Percentiles rank a stretch among this genome's conserved stretches.
Evolutionary conservation across 768 basidiomycete genomes (phyloP).

Genomic region (Pisolithus tinctorius): DNA sequence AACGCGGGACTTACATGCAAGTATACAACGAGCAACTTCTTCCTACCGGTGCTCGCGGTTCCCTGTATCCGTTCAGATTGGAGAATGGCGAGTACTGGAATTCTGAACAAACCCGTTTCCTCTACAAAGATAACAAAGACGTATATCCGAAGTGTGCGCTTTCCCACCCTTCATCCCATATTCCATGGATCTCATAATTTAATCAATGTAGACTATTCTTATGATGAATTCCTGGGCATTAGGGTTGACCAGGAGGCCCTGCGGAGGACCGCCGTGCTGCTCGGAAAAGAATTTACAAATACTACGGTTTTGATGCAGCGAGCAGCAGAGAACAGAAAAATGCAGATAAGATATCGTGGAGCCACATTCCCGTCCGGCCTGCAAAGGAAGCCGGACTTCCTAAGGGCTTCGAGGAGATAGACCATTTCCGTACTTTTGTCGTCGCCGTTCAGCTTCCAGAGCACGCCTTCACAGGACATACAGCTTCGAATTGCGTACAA

Average conservation of each 20-base stretch:
- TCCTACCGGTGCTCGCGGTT: slow-evolving; percentile 12
- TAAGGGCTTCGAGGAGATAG: slow-evolving; percentile 9
- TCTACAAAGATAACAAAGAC: slow-evolving; percentile 3
- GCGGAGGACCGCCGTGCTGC: slow-evolving; percentile 11
- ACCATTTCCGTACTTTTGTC: slow-evolving; percentile 20
- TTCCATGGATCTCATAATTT: no score
- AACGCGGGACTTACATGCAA: slow-evolving; percentile 14
- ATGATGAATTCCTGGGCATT: slow-evolving; percentile 18
- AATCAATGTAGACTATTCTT: slow-evolving; percentile 19
- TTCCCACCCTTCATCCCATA: background rate
- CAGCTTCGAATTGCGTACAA: slow-evolving; percentile 16
- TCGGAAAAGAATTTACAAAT: slow-evolving; percentile 16
- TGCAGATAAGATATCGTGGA: slow-evolving; percentile 2
- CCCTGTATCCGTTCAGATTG: slow-evolving; percentile 18
- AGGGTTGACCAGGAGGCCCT: slow-evolving; percentile 17
- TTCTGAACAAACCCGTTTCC: slow-evolving; percentile 16
- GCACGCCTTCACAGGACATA: slow-evolving; percentile 20
- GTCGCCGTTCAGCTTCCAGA: slow-evolving; percentile 20
- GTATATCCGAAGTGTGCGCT: slow-evolving; percentile 16
- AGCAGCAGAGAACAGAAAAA: background rate
- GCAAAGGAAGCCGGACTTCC: slow-evolving; percentile 8
- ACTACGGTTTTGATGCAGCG: slow-evolving; percentile 18
- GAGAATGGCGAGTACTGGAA: slow-evolving; percentile 20
- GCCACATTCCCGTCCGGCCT: slow-evolving; percentile 13
- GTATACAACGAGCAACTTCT: slow-evolving; percentile 3